A percentile compares a stretch with the other conserved stretches of the same genome.
Conservation (phyloP, 208 protist species). For the Trypanosoma platydactyli region DNA sequence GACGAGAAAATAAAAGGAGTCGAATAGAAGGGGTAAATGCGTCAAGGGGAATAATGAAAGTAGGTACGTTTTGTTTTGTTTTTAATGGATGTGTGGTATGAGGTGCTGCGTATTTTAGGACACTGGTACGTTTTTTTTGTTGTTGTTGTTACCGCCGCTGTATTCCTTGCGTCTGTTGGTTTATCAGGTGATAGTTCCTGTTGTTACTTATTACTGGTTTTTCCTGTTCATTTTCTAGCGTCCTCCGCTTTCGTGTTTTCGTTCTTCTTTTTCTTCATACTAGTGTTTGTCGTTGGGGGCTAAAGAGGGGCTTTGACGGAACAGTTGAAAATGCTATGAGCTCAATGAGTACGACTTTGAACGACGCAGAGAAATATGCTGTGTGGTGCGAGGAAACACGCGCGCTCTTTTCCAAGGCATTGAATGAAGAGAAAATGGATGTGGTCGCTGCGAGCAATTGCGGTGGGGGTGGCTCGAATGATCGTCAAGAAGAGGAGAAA, state of each 20-base stretch:
- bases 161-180: background rate
- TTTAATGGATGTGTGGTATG: background rate
- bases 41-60: slow-evolving; percentile 7
- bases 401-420: slow-evolving; percentile 31
- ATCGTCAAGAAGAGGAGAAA: too few species aligned
- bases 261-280: slow-evolving; percentile 4
- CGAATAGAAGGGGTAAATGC: background rate
- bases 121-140: background rate
- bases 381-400: slow-evolving; percentile 61
- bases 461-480: background rate
- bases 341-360: slow-evolving; percentile 1
- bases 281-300: background rate
- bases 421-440: background rate
- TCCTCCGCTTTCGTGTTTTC: background rate
- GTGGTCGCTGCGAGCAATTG: background rate
- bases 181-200: too few species aligned
- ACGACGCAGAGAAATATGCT: slow-evolving; percentile 43
- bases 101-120: too few species aligned
- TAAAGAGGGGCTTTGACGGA: background rate
- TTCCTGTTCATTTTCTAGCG: background rate
- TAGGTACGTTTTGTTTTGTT: background rate
- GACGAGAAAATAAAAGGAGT: background rate
- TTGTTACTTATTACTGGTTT: background rate
- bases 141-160: background rate
- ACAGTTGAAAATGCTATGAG: background rate